A percentile compares a stretch with the other conserved stretches of the same genome.
These are phyloP conservation scores for Cadophora sp. DNA, from an alignment of 2,329 filamentous ascomycete species.

Conservation along the genomic window DNA sequence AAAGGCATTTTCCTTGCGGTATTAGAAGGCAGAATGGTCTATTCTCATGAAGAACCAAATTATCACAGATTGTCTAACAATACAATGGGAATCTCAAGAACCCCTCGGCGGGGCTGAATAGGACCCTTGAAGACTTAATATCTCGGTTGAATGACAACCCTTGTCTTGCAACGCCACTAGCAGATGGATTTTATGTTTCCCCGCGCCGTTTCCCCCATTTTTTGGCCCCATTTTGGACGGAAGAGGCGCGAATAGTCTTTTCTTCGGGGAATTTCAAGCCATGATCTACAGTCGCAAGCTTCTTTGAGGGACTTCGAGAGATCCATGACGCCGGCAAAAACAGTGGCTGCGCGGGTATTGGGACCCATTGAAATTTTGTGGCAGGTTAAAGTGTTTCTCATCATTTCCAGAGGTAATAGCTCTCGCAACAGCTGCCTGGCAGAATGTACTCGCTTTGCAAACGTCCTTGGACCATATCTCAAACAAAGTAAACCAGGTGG, in stretches of 20 bases:
- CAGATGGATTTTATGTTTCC: constrained; percentile 34
- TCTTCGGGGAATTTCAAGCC: background rate
- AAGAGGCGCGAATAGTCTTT: constrained; percentile 6
- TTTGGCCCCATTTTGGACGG: background rate
- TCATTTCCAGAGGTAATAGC: background rate
- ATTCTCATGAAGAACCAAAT: background rate
- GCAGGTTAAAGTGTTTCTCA: background rate
- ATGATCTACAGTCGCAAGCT: constrained; percentile 9
- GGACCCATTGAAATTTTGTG: too few relatives aligned
- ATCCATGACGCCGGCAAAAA: background rate
- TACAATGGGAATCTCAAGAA: background rate
- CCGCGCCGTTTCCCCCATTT: constrained; percentile 25
- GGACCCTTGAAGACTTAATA: background rate
- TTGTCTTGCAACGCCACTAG: constrained; percentile 22
- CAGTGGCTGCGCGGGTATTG: background rate
- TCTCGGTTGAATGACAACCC: constrained; percentile 16
- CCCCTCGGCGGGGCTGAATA: background rate
- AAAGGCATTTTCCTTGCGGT: background rate
- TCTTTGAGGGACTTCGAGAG: background rate
- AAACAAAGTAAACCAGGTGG: background rate
- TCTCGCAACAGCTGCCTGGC: background rate
- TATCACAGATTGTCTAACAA: background rate
- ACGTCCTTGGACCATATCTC: background rate
- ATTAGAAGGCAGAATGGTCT: background rate
- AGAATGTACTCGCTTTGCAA: background rate